phyloP scores from a whole-genome alignment of 768 basidiomycete species.

The Tylopilus vinaceipallidus region DNA sequence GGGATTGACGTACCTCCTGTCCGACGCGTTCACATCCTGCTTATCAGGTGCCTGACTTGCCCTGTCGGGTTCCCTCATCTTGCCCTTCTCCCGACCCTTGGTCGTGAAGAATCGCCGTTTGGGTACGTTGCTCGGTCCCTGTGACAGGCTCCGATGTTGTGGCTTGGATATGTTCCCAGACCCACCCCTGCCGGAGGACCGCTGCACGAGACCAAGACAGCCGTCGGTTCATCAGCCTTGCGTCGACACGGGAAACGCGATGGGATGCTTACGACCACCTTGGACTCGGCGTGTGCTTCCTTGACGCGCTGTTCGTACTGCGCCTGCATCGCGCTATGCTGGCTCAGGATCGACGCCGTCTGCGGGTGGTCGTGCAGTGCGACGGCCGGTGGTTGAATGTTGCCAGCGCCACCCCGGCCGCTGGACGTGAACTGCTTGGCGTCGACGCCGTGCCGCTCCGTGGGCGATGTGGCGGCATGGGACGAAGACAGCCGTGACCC shows the following conservation, averaged over 20 bases:
- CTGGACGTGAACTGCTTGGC: constrained; percentile 17
- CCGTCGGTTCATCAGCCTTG: too few species aligned
- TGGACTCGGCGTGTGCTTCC: constrained; percentile 13
- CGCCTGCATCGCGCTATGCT: constrained; percentile 11
- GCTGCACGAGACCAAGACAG: constrained; percentile 13
- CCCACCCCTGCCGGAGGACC: constrained; percentile 28
- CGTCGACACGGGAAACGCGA: too few species aligned
- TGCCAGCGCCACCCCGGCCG: constrained; percentile 27
- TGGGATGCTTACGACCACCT: constrained; percentile 19
- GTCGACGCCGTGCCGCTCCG: neutral
- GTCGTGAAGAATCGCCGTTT: constrained; percentile 11
- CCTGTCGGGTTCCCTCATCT: neutral
- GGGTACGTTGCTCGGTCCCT: neutral
- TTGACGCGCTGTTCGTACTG: constrained; percentile 20
- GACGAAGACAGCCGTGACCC: neutral
- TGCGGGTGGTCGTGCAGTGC: constrained; percentile 17
- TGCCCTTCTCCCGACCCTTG: constrained; percentile 12
- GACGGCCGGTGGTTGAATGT: constrained; percentile 12
- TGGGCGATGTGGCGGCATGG: too few species aligned
- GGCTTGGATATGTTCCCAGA: constrained; percentile 24
- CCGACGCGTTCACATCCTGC: neutral
- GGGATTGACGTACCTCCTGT: constrained; percentile 7
- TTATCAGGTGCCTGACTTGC: neutral
- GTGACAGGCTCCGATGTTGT: constrained; percentile 9
- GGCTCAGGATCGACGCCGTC: constrained; percentile 24